Evolutionary conservation across 176 grass and related monocot species (phyloP), one percentile per base, ranked within the genome.

Genomic region (Miscanthus lutarioriparius): DNA sequence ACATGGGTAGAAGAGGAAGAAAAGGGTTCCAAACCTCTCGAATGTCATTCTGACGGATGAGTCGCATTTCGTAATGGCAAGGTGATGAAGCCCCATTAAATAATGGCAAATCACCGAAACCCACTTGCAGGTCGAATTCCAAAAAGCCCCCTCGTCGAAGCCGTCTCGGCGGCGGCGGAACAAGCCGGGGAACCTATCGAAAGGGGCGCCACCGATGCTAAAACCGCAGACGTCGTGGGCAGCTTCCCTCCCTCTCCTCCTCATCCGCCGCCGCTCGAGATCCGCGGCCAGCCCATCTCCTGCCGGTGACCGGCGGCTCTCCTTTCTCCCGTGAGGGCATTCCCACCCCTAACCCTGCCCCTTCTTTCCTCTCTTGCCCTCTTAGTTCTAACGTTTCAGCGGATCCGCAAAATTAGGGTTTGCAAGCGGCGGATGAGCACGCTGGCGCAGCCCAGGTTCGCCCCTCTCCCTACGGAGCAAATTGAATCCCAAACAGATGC

Each of bases 351-450:
- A 11, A 33, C 12, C 36, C 30, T 38, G 40, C 66, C 23, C 2
- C 25, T 37, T 5, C 59, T 39, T 51, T 45, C 32, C 47, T 7
- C 38, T 68, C 72, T 22, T 28, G 64, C 84, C 44, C 82, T 40
- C 75, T 65, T 54, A n/a, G 22, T 28, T 64, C 74, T 89, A 64
- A 77, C 81, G 51, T 44, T 43, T 62, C 23, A 10, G 45, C 17
- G 17, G 36, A 7, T 51, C 76, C 14, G 53, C 16, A 77, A 77
- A 30, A 72, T 84, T 70, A 97, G 92, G 62, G 64, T 86, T 71
- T 91, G 78, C 78, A 95, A 78, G 53, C 82, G 85, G 74, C 79
- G 74, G 87, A 95, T 94, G 89, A 89, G 84, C 88, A 79, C 91
- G 41, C 90, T 83, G 83, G 80, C 88, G 63, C 80, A 91, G 39